Base-by-base conservation (phyloP, 768 basidiomycete species). In the Phylloporus arenicola region DNA sequence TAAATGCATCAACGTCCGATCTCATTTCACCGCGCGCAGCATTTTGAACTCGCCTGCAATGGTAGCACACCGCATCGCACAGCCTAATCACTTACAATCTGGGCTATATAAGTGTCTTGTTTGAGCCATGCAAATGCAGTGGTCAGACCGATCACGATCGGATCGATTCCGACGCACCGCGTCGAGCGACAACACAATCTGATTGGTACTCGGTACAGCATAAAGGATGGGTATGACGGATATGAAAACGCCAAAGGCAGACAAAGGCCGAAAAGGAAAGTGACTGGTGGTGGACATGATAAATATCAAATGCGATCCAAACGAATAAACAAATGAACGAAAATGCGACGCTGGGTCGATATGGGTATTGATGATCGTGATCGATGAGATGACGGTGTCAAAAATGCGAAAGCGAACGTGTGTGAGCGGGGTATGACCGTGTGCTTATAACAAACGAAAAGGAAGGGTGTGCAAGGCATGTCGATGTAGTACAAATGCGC, bases 401-500 rank as follows among this genome's bases (percentile, higher is more conserved):
- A 19, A 51, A 45, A 12, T 30, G 29, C 29, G 10, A 30, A 30
- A 45, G 40, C 11, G 24, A 47, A 43, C 22, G 45, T 46, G 58
- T 47, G 52, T n/a, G 43, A 43, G 37, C 41, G 52, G 31, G 45
- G 37, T 38, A 43, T 40, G 42, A 6, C 39, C 35, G 34, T 51
- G 29, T 38, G 43, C 48, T 38, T 17, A 33, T 45, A 20, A 29
- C 17, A 11, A 31, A 31, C 13, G 7, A 45, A 45, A 22, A 38
- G 29, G 17, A 44, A 29, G 13, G 33, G 22, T 16, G 38, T 50
- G 57, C 43, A 51, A 35, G 50, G 38, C 49, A 34, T 48, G 47
- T 19, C 9, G 37, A 52, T 63, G 60, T n/a, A n/a, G 47, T 64
- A 64, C 62, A 59, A 39, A 35, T 63, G 57, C 50, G 57, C 30